Evolutionary conservation across 768 basidiomycete genomes (phyloP).

Genomic region (Scleroderma bovista): DNA sequence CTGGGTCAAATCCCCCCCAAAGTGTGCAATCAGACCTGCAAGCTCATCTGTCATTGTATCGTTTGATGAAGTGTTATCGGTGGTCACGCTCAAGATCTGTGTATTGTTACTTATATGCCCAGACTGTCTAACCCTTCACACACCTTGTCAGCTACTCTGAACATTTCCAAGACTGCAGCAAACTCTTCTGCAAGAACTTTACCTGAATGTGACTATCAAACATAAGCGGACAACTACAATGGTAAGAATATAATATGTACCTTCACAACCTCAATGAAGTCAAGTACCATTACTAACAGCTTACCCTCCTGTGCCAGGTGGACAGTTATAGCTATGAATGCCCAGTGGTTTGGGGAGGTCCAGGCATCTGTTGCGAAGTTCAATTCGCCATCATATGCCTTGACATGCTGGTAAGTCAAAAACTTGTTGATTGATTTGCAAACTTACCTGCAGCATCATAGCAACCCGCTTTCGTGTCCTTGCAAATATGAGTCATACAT

Average conservation of each 20-base stretch:
- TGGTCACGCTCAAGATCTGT: background rate
- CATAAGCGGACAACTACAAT: background rate
- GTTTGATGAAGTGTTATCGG: background rate
- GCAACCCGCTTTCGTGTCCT: constrained; percentile 15
- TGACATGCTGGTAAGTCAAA: background rate
- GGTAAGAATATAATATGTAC: constrained; percentile 2
- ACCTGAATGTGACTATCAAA: background rate
- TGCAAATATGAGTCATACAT: constrained; percentile 25
- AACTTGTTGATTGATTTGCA: background rate
- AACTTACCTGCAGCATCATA: constrained; percentile 22
- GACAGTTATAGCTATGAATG: constrained; percentile 26
- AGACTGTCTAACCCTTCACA: background rate
- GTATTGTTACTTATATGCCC: background rate
- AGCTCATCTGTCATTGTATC: background rate
- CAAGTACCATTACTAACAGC: constrained; percentile 24
- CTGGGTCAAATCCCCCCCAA: background rate
- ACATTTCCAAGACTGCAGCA: background rate
- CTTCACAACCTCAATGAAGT: constrained; percentile 33
- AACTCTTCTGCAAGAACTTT: background rate
- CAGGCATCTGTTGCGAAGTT: constrained; percentile 33
- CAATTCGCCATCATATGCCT: constrained; percentile 18
- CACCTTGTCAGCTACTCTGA: background rate
- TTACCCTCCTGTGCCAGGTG: constrained; percentile 28
- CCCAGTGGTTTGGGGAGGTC: constrained; percentile 33
- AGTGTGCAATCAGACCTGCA: background rate